Percentiles rank a stretch among this genome's conserved stretches.
These are phyloP conservation scores for Coprinellus micaceus DNA, from an alignment of 768 basidiomycete genomes.

Conservation along the genomic window DNA sequence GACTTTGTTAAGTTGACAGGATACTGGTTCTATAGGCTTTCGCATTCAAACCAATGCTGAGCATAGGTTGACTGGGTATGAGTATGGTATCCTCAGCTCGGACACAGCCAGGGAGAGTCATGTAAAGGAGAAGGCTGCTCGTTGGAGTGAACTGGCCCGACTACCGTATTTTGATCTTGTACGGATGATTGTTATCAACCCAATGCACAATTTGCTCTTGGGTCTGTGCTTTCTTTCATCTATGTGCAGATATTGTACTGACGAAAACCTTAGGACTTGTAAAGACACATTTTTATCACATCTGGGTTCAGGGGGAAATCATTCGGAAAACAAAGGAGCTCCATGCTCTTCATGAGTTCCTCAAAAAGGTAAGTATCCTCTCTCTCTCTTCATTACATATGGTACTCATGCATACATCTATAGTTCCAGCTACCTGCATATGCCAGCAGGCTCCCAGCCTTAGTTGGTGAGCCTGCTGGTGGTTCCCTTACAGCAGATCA, in stretches of 20 bases:
- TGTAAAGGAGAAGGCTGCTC: background rate
- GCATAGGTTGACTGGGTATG: background rate
- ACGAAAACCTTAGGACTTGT: background rate
- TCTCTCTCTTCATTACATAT: background rate
- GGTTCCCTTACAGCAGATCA: conserved; percentile 33
- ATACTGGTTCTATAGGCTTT: background rate
- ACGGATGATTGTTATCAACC: background rate
- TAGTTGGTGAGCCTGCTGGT: conserved; percentile 29
- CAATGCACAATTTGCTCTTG: background rate
- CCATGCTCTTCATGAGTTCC: background rate
- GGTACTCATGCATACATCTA: background rate
- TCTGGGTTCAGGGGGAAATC: background rate
- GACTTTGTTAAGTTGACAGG: background rate
- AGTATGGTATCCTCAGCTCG: background rate
- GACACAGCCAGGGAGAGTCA: background rate
- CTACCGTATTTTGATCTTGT: background rate
- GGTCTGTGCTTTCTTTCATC: background rate
- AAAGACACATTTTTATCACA: background rate
- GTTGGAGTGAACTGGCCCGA: background rate
- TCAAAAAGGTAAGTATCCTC: background rate
- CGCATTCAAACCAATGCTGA: background rate
- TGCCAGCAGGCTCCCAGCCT: conserved; percentile 16
- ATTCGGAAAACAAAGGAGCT: background rate
- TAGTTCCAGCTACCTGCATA: background rate
- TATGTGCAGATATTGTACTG: background rate